Percentiles rank a stretch among this genome's conserved stretches.
Evolutionary conservation across 495 filamentous ascomycete species (phyloP).

Genomic region (Hyaloscypha hepaticicola): DNA sequence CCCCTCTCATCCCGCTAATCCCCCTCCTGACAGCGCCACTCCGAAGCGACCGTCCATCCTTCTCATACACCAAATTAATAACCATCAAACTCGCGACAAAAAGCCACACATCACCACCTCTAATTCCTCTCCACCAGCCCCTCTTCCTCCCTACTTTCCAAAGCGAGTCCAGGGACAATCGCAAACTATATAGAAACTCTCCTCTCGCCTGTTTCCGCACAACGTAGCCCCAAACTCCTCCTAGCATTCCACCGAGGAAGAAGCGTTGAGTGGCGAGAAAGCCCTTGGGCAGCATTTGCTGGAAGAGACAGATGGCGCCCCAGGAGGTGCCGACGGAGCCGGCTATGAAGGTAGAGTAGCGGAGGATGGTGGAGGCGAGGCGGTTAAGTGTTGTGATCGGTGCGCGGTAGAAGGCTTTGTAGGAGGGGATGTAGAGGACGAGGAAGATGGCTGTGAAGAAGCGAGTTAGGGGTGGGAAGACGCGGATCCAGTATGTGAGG

Average conservation of each 20-base stretch:
- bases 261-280: conserved; percentile 79
- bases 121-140: conserved; percentile 76
- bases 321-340: conserved; percentile 77
- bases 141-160: conserved; percentile 93
- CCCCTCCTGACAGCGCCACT: conserved; percentile 69
- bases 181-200: conserved; percentile 69
- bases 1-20: conserved; percentile 71
- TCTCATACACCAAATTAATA: conserved; percentile 76
- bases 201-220: conserved; percentile 58
- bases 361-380: conserved; percentile 61
- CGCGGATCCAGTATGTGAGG: conserved; percentile 74
- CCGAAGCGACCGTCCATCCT: conserved; percentile 62
- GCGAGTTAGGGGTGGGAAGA: conserved; percentile 74
- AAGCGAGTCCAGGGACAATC: conserved; percentile 70
- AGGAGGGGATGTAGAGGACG: conserved; percentile 64
- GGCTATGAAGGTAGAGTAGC: conserved; percentile 71
- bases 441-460: conserved; percentile 71
- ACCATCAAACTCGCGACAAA: conserved; percentile 75
- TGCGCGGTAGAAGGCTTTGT: conserved; percentile 60
- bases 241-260: conserved; percentile 83
- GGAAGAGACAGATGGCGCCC: conserved; percentile 86
- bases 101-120: conserved; percentile 77
- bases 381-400: conserved; percentile 64
- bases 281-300: conserved; percentile 68
- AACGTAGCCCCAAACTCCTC: conserved; percentile 78